Percentiles rank a stretch among this genome's conserved stretches.
These are phyloP conservation scores for Plasmodium relictum DNA, from an alignment of 169 alveolate genomes.

Conservation along the genomic window DNA sequence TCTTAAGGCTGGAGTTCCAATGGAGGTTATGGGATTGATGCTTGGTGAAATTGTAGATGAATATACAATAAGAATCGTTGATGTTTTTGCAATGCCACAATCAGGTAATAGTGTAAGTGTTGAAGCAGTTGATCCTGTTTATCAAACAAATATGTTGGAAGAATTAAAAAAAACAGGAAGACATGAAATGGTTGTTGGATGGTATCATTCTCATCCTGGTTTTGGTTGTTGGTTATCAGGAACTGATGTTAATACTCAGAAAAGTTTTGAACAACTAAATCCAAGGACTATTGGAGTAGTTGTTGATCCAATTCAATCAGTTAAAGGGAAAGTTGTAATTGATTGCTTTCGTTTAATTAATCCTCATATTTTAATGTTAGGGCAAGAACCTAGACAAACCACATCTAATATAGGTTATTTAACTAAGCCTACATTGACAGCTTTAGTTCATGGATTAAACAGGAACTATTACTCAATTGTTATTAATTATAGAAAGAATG, in stretches of 20 bases:
- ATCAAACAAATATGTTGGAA: slow-evolving; percentile 99
- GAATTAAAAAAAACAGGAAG: slow-evolving; percentile 98
- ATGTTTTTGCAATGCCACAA: slow-evolving; percentile 99
- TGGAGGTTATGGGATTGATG: slow-evolving; percentile 99
- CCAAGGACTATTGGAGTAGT: slow-evolving; percentile 99
- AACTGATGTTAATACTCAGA: slow-evolving; percentile 98
- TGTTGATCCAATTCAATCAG: slow-evolving; percentile 99
- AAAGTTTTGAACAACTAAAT: slow-evolving; percentile 98
- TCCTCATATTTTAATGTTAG: slow-evolving; percentile 95
- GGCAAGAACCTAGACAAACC: slow-evolving; percentile 99
- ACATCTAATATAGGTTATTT: slow-evolving; percentile 98
- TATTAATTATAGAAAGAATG: slow-evolving; percentile 97
- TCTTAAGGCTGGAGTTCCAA: slow-evolving; percentile 98
- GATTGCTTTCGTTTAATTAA: slow-evolving; percentile 99
- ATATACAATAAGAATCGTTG: slow-evolving; percentile 99
- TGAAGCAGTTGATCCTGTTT: slow-evolving; percentile 99
- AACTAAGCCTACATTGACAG: slow-evolving; percentile 93
- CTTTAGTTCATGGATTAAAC: slow-evolving; percentile 96
- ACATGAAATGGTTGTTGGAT: slow-evolving; percentile 97
- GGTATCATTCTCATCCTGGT: slow-evolving; percentile 99
- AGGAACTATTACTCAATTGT: slow-evolving; percentile 98
- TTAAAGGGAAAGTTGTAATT: slow-evolving; percentile 98
- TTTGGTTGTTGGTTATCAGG: slow-evolving; percentile 99
- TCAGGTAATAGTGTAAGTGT: slow-evolving; percentile 98
- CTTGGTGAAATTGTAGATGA: slow-evolving; percentile 99